Percentiles rank a stretch among this genome's conserved stretches.
Conservation (phyloP, 1,139 yeast species). For the Eremothecium sinecaudum region DNA sequence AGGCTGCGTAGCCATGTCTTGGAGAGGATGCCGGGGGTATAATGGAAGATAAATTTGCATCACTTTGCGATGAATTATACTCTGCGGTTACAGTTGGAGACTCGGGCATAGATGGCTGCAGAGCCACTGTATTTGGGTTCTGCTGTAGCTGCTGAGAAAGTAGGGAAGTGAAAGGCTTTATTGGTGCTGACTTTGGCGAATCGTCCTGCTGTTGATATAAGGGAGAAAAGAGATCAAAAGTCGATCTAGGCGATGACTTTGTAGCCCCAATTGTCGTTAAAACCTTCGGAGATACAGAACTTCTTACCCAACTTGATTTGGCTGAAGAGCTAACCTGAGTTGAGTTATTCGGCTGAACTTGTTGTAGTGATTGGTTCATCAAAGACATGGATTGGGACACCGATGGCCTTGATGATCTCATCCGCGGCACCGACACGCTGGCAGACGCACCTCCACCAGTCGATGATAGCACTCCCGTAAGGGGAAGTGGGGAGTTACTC, state of each 20-base stretch:
- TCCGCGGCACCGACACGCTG: constrained; percentile 21
- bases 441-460: constrained; percentile 21
- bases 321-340: constrained; percentile 8
- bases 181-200: constrained; percentile 12
- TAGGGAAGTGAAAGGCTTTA: constrained; percentile 25
- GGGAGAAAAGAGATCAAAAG: constrained; percentile 18
- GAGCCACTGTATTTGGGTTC: not conserved
- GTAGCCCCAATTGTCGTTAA: too few relatives aligned
- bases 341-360: constrained; percentile 16
- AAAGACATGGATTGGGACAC: constrained; percentile 26
- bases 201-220: constrained; percentile 14
- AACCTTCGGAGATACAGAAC: constrained; percentile 14
- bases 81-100: not conserved
- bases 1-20: constrained; percentile 19
- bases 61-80: too few relatives aligned
- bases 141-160: constrained; percentile 29
- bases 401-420: constrained; percentile 23
- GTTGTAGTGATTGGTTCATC: constrained; percentile 22
- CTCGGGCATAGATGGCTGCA: not conserved
- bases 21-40: constrained; percentile 24
- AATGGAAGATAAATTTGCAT: too few relatives aligned
- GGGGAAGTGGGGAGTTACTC: constrained; percentile 6
- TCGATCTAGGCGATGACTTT: constrained; percentile 15
- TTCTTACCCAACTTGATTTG: constrained; percentile 9
- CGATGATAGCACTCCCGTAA: constrained; percentile 7